Evolutionary conservation across 768 basidiomycete genomes (phyloP).

Genomic region (Lentinula guzmanii): DNA sequence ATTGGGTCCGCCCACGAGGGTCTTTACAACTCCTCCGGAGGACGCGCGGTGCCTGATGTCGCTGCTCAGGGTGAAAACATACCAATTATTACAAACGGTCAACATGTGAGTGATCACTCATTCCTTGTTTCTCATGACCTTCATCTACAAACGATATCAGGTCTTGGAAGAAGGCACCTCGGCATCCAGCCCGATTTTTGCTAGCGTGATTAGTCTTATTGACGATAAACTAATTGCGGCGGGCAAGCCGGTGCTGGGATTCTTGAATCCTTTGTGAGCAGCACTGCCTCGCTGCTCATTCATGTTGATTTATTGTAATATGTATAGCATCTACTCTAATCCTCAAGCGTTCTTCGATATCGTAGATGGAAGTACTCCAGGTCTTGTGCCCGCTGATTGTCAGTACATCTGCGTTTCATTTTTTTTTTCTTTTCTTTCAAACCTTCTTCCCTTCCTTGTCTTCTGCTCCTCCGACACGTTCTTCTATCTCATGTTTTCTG

Average conservation of each 20-base stretch:
- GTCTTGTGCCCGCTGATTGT: not conserved
- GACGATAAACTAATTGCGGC: conserved; percentile 33
- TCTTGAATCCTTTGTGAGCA: conserved; percentile 24
- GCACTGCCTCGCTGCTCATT: no score
- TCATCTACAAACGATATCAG: not conserved
- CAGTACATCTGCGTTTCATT: not conserved
- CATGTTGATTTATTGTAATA: not conserved
- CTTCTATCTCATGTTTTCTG: no score
- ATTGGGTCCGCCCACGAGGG: conserved; percentile 29
- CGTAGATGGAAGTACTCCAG: conserved; percentile 21
- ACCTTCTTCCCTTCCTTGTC: not conserved
- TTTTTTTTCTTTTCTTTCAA: no score
- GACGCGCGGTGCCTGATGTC: conserved; percentile 34
- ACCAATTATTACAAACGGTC: conserved; percentile 7
- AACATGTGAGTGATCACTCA: conserved; percentile 8
- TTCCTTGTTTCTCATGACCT: conserved; percentile 21
- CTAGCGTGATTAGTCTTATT: conserved; percentile 37
- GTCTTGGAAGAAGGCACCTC: conserved; percentile 36
- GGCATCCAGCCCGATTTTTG: conserved; percentile 38
- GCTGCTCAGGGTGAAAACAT: conserved; percentile 30
- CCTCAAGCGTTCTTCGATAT: conserved; percentile 34
- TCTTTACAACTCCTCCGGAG: conserved; percentile 35
- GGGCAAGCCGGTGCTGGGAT: conserved; percentile 29
- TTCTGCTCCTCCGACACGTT: no score
- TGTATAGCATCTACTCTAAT: conserved; percentile 22